Conservation (phyloP, 805 yeast genomes). For the Kodamaea sagamina region DNA sequence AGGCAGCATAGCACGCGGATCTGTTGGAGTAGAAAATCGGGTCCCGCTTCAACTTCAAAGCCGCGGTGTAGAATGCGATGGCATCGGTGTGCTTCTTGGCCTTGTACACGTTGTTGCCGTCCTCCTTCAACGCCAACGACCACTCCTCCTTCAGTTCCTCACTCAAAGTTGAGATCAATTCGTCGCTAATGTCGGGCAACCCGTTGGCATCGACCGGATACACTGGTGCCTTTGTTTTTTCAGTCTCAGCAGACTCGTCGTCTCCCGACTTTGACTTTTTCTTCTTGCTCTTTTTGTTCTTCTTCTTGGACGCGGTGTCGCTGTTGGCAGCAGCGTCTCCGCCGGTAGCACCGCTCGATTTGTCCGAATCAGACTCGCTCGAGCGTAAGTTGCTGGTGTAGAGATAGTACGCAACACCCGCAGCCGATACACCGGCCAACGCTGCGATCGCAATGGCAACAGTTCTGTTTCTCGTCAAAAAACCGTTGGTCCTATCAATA, state of each 20-base stretch:
- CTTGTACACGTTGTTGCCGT: conserved; percentile 82
- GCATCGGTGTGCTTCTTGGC: conserved; percentile 72
- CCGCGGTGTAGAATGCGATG: conserved; percentile 73
- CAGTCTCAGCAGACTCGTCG: conserved; percentile 8
- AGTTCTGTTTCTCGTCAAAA: conserved; percentile 57
- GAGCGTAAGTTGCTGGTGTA: conserved; percentile 17
- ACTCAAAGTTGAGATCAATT: conserved; percentile 45
- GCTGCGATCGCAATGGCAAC: conserved; percentile 60
- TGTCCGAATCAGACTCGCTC: conserved; percentile 1
- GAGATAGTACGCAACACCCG: conserved; percentile 56
- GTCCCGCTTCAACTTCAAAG: conserved; percentile 73
- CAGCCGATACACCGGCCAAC: conserved; percentile 63
- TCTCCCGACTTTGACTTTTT: conserved; percentile 38
- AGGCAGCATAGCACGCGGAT: conserved; percentile 91
- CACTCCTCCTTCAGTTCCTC: conserved; percentile 57
- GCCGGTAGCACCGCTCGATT: conserved; percentile 27
- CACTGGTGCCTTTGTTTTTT: conserved; percentile 10
- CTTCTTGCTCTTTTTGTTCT: conserved; percentile 45
- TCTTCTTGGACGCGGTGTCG: conserved; percentile 12
- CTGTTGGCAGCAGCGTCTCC: conserved; percentile 22
- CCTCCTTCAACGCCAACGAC: conserved; percentile 80
- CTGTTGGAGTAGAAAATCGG: conserved; percentile 93
- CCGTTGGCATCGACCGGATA: conserved; percentile 61
- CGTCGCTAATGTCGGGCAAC: conserved; percentile 57
- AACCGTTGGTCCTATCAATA: conserved; percentile 23